A percentile compares a stretch with the other conserved stretches of the same genome.
Conservation (phyloP, 1,284 basidiomycete genomes). For the Rhodotorula sp. region DNA sequence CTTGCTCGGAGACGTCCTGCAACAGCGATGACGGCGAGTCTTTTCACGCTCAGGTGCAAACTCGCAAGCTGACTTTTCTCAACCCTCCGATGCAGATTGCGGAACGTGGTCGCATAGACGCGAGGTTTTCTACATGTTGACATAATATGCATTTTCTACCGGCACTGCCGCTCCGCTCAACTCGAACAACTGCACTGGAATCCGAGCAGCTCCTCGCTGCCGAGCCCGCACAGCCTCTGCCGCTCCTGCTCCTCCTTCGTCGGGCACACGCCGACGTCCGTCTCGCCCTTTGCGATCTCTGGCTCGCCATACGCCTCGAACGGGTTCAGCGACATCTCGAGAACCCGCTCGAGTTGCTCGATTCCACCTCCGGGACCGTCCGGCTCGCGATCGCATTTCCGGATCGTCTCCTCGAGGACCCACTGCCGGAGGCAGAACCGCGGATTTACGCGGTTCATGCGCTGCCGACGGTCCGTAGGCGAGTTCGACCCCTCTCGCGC, state of each 20-base stretch:
- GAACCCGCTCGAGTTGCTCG: conserved; percentile 64
- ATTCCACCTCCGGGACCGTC: conserved; percentile 9
- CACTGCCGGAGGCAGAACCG: conserved; percentile 87
- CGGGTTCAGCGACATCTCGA: conserved; percentile 78
- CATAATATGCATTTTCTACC: neutral
- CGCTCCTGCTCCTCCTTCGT: conserved; percentile 67
- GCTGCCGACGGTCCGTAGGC: conserved; percentile 50
- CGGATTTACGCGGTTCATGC: conserved; percentile 67
- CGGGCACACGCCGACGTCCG: conserved; percentile 49
- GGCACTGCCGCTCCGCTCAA: neutral
- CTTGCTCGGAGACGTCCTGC: conserved; percentile 28
- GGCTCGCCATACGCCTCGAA: conserved; percentile 77
- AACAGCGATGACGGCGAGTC: conserved; percentile 8
- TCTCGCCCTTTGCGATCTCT: conserved; percentile 50
- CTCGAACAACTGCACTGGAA: conserved; percentile 80
- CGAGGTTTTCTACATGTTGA: neutral
- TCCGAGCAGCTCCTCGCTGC: conserved; percentile 70
- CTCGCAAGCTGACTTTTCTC: too few species aligned
- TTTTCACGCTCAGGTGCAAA: neutral
- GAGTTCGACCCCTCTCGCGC: conserved; percentile 55
- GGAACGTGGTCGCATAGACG: too few species aligned
- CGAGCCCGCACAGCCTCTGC: conserved; percentile 71
- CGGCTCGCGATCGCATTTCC: conserved; percentile 53
- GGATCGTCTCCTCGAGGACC: conserved; percentile 85
- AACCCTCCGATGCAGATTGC: too few species aligned